Conservation (phyloP, 768 basidiomycete genomes). For the Mycena amicta region DNA sequence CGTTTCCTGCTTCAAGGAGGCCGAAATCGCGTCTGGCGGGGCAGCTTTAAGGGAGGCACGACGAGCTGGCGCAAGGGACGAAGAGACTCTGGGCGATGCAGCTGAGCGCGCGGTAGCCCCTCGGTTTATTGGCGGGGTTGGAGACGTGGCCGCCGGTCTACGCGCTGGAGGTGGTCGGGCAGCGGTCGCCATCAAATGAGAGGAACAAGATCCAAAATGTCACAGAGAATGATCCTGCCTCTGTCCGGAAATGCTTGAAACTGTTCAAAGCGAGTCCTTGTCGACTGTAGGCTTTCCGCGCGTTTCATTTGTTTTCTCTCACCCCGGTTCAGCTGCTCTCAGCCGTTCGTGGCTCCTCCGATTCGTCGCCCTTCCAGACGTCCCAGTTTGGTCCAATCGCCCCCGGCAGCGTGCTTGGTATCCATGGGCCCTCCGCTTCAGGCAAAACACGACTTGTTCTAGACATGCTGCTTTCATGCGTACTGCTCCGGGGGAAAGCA, state of each 20-base stretch:
- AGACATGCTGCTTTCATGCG: constrained; percentile 58
- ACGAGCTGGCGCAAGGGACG: constrained; percentile 55
- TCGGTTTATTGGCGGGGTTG: constrained; percentile 49
- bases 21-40: constrained; percentile 54
- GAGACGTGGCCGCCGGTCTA: constrained; percentile 47
- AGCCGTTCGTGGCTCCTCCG: constrained; percentile 18
- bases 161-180: constrained; percentile 49
- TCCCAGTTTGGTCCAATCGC: not conserved
- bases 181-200: constrained; percentile 48
- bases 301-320: not conserved
- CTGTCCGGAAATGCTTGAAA: no score
- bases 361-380: constrained; percentile 31
- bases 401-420: not conserved
- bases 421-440: constrained; percentile 61
- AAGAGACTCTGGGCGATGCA: constrained; percentile 55
- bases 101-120: constrained; percentile 69
- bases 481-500: constrained; percentile 55
- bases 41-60: constrained; percentile 54
- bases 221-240: no score
- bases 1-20: constrained; percentile 73
- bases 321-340: constrained; percentile 30
- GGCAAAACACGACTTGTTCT: constrained; percentile 84
- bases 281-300: constrained; percentile 1
- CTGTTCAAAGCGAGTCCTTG: not conserved
- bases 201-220: no score